Evolutionary conservation across 2,329 filamentous ascomycete species (phyloP), one percentile per base, ranked within the genome.

Genomic region (Fusarium circinatum): DNA sequence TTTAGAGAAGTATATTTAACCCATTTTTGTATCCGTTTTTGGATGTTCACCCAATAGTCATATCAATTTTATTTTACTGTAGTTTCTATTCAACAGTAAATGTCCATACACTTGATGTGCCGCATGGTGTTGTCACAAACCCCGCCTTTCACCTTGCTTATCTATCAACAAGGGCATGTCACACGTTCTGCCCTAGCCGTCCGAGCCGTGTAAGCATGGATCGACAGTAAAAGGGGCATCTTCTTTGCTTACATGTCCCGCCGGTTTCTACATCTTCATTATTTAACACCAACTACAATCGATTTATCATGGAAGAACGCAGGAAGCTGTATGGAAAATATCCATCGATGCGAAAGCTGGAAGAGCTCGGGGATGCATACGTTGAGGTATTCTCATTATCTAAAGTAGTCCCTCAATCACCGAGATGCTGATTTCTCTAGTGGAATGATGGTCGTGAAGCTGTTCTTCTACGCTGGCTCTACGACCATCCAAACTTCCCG

Each of bases 11-110:
- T 12, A 24, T 10, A 10, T 15, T 42, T 1, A 17, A n/a, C 3
- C 6, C 0, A 0, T 7, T 42, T 3, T 10, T 1, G 4, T 32
- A 32, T 32, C 30, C 4, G 14, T 14, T 32, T 2, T 32, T 32
- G 2, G 1, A 14, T 32, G 5, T 32, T 14, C 2, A 32, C n/a
- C 9, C 12, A 0, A 8, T 18, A 8, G 8, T 5, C 4, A 44
- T 44, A 18, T 17, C 8, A 3, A 11, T 11, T 17, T 18, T 15
- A 12, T 12, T 17, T 44, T 12, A 24, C n/a, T 15, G 7, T 5
- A 11, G n/a, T 24, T 24, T 24, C 9, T 24, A 17, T 44, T 24
- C 17, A 6, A 12, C 11, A 24, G 2, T 44, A 5, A 6, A 24
- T 24, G n/a, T 11, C 10, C 4, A 10, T 24, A 42, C n/a, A 44